phyloP scores from a whole-genome alignment of 345 rosid species.

The Moringa oleifera region DNA sequence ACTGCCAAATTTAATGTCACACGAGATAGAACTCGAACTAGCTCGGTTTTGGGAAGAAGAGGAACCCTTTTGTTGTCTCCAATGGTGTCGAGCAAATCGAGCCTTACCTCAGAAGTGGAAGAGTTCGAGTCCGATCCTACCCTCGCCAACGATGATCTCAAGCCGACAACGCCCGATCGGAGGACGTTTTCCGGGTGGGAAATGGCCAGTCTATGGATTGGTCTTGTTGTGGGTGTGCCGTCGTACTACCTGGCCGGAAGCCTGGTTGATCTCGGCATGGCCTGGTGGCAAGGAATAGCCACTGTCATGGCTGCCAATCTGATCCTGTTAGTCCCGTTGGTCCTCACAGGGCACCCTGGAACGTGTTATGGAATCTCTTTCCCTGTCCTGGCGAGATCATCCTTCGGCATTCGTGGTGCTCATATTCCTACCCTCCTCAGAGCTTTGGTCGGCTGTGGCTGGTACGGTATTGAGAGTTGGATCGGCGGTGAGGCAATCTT shows the following conservation, averaged over 20 bases:
- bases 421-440: conserved; percentile 79
- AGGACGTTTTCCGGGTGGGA: conserved; percentile 70
- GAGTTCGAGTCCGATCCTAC: conserved; percentile 46
- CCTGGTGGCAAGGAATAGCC: conserved; percentile 99
- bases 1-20: too few relatives aligned
- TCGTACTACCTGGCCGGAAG: conserved; percentile 85
- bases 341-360: conserved; percentile 91
- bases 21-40: too few relatives aligned
- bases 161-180: conserved; percentile 49
- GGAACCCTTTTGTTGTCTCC: conserved; percentile 11
- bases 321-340: conserved; percentile 55
- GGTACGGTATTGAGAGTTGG: conserved; percentile 99
- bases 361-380: conserved; percentile 71
- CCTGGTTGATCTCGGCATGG: conserved; percentile 91
- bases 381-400: conserved; percentile 84
- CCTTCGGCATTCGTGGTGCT: conserved; percentile 81
- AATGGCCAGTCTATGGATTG: conserved; percentile 95
- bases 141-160: conserved; percentile 83
- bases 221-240: conserved; percentile 94
- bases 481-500: conserved; percentile 95
- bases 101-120: conserved; percentile 17
- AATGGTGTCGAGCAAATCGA: conserved; percentile 26
- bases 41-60: conserved; percentile 5
- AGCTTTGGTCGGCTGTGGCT: conserved; percentile 91
- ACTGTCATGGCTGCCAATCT: conserved; percentile 79